Percentiles rank a stretch among this genome's conserved stretches.
These are phyloP conservation scores for Hericium erinaceus DNA, from an alignment of 768 basidiomycete genomes.

Conservation along the genomic window DNA sequence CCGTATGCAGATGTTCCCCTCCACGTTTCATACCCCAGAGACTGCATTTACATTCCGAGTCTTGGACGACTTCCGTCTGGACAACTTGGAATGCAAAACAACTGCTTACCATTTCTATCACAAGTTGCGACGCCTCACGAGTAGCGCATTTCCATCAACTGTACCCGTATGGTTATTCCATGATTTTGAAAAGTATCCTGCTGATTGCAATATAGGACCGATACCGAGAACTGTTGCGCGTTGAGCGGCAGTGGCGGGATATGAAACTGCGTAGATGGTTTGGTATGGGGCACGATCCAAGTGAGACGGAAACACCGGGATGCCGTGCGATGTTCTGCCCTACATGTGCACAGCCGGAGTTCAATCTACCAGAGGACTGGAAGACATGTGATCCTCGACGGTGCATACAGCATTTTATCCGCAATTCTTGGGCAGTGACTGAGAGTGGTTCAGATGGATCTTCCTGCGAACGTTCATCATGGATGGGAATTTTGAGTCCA, in stretches of 20 bases:
- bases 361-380: neutral
- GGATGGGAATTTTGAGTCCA: neutral
- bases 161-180: neutral
- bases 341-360: neutral
- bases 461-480: neutral
- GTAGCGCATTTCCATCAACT: neutral
- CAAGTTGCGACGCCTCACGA: neutral
- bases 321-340: neutral
- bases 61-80: neutral
- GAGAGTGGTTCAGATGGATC: neutral
- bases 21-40: neutral
- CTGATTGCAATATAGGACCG: neutral
- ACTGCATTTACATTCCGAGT: neutral
- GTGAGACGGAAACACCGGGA: neutral
- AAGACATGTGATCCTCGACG: neutral
- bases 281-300: neutral
- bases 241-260: neutral
- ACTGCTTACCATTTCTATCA: neutral
- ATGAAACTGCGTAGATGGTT: neutral
- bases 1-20: neutral
- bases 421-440: neutral
- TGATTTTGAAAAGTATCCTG: neutral
- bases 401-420: neutral
- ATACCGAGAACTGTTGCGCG: neutral
- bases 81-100: neutral